Evolutionary conservation across 345 rosid species (phyloP), one percentile per base, ranked within the genome.

Genomic region (Geranium rotundifolium): DNA sequence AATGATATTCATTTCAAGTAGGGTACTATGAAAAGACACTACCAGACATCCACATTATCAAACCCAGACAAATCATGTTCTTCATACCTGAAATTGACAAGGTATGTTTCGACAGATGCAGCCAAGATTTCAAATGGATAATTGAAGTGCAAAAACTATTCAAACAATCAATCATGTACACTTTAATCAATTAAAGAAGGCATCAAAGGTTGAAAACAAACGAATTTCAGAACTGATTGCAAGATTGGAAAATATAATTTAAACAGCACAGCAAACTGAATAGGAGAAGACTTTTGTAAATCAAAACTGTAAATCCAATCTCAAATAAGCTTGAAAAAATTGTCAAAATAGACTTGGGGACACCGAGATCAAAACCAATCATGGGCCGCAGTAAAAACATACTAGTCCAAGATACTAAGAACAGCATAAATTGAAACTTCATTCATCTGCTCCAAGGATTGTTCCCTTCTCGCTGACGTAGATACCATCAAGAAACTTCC

Each of bases 401-500:
- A 12, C 52, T 46, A 46, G 52, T 46, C 16, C 41, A 34, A 4
- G 41, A 34, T 34, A 34, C 41, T 4, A 34, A 8, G 10, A 34
- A 34, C 41, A 34, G 4, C 41, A 46, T 46, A 46, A 3, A 2
- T 14, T 7, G 16, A 7, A 3, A 46, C 52, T 46, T 46, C 52
- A 5, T 39, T 50, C 16, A 13, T 68, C 39, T 39, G 14, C 16
- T 2, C 52, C 76, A 0, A 67, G 56, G 14, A 80, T 80, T 55
- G 73, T 71, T 55, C 82, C 76, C 75, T 64, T 85, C 78, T 85
- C 87, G 13, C 87, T 81, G 0, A 84, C 86, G 61, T 84, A 84
- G 73, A 81, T 84, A 50, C 89, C 86, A 0, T 84, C 89, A 30
- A 85, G 82, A 30, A 85, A 85, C 77, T 82, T 82, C 66, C 87